These are phyloP conservation scores for Bondarzewia mesenterica DNA, from an alignment of 1,284 basidiomycete species.

Conservation along the genomic window DNA sequence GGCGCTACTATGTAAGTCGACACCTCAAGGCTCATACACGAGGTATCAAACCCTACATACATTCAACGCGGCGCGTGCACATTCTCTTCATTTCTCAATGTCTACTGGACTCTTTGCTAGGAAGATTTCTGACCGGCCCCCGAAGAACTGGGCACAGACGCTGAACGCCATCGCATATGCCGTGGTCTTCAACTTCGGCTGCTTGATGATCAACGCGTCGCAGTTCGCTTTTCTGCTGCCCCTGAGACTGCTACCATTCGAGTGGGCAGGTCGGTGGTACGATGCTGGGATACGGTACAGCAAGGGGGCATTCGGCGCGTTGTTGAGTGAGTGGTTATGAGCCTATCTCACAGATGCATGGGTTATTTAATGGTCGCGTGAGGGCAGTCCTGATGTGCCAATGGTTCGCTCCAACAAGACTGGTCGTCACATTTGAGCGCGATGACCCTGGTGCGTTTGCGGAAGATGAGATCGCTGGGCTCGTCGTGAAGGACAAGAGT, in stretches of 20 bases:
- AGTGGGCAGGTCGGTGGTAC: slow-evolving; percentile 43
- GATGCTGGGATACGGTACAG: slow-evolving; percentile 67
- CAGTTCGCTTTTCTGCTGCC: slow-evolving; percentile 68
- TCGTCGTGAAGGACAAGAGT: slow-evolving; percentile 46
- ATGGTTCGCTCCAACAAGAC: slow-evolving; percentile 73
- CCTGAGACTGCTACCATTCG: slow-evolving; percentile 49
- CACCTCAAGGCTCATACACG: not conserved
- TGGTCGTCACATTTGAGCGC: slow-evolving; percentile 71
- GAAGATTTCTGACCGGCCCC: slow-evolving; percentile 53
- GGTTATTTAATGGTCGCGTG: not conserved
- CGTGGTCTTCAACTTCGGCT: slow-evolving; percentile 59
- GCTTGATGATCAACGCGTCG: slow-evolving; percentile 59
- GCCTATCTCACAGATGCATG: not conserved
- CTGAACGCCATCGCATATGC: slow-evolving; percentile 46
- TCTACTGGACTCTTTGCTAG: slow-evolving; percentile 33
- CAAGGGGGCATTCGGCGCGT: slow-evolving; percentile 73
- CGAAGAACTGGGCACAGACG: slow-evolving; percentile 43
- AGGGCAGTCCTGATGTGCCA: slow-evolving; percentile 67
- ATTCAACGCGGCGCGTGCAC: not conserved
- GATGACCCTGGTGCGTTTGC: slow-evolving; percentile 56
- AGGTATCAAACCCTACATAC: not conserved
- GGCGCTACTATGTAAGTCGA: not conserved
- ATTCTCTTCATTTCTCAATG: slow-evolving; percentile 2
- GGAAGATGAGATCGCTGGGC: slow-evolving; percentile 42
- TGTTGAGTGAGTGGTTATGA: slow-evolving; percentile 50